These are phyloP conservation scores for Actinomucor elegans DNA, from an alignment of 371 early-diverging fungal species.

Conservation along the genomic window DNA sequence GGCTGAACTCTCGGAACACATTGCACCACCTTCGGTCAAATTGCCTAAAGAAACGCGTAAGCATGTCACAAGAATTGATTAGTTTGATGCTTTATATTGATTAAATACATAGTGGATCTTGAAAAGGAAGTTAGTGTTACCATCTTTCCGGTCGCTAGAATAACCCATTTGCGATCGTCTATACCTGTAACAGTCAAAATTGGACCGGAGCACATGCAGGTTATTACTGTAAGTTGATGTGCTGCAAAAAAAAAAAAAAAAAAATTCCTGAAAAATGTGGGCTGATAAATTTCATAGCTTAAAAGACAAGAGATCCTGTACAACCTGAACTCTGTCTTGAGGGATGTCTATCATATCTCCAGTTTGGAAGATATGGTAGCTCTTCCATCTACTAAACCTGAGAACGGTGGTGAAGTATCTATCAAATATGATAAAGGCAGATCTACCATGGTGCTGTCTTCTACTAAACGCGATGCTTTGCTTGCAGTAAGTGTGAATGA, in stretches of 20 bases:
- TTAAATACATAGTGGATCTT: constrained; percentile 47
- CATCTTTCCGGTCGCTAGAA: constrained; percentile 63
- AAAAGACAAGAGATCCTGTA: constrained; percentile 66
- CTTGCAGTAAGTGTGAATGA: constrained; percentile 42
- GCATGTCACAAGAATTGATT: neutral
- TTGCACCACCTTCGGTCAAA: constrained; percentile 65
- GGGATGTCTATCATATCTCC: constrained; percentile 86
- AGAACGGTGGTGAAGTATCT: constrained; percentile 70
- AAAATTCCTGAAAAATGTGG: neutral
- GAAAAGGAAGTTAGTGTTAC: constrained; percentile 67
- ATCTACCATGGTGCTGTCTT: constrained; percentile 68
- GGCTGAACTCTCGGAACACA: constrained; percentile 67
- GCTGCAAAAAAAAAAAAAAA: constrained; percentile 6
- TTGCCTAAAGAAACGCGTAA: constrained; percentile 75
- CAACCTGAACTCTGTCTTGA: constrained; percentile 69
- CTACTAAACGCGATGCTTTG: constrained; percentile 75
- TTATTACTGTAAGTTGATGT: constrained; percentile 55
- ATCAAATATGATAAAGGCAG: constrained; percentile 75
- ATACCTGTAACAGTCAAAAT: constrained; percentile 82
- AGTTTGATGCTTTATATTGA: neutral
- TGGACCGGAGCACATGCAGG: constrained; percentile 79
- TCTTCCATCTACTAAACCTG: constrained; percentile 43
- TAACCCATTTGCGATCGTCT: constrained; percentile 55
- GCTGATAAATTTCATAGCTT: constrained; percentile 8
- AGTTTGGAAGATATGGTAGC: constrained; percentile 76